A percentile compares a stretch with the other conserved stretches of the same genome.
phyloP scores from a whole-genome alignment of 2,329 filamentous ascomycete genomes.

The Tolypocladium guangdongense region DNA sequence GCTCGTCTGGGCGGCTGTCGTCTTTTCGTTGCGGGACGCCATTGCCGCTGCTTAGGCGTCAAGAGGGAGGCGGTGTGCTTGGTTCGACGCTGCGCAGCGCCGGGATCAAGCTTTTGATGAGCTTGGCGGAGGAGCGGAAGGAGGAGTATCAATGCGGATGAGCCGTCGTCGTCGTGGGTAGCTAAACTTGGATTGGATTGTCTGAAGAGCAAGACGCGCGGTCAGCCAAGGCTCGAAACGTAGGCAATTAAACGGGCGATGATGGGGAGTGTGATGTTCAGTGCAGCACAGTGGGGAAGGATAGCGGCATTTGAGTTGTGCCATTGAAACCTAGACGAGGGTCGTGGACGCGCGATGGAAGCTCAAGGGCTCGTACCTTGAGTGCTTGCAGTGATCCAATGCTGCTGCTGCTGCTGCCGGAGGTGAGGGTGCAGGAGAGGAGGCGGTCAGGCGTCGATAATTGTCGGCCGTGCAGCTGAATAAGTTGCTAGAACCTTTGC shows the following conservation, averaged over 20 bases:
- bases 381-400: neutral
- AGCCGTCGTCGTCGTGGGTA: neutral
- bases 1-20: neutral
- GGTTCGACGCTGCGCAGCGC: neutral
- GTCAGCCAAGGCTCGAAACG: neutral
- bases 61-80: neutral
- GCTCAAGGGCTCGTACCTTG: neutral
- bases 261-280: neutral
- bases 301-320: neutral
- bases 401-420: neutral
- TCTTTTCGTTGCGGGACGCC: slow-evolving; percentile 1
- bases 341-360: neutral
- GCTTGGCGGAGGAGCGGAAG: neutral
- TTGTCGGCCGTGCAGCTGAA: neutral
- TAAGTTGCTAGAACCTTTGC: neutral
- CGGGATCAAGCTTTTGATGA: neutral
- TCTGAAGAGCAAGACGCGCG: neutral
- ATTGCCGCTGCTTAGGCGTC: neutral
- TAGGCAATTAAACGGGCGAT: neutral
- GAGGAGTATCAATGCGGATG: neutral
- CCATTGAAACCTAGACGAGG: no score
- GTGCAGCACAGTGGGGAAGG: neutral
- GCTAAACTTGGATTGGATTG: neutral
- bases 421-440: neutral
- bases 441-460: neutral